Evolutionary conservation across 208 protist species (phyloP).

Genomic region (Novymonas esmeraldas): DNA sequence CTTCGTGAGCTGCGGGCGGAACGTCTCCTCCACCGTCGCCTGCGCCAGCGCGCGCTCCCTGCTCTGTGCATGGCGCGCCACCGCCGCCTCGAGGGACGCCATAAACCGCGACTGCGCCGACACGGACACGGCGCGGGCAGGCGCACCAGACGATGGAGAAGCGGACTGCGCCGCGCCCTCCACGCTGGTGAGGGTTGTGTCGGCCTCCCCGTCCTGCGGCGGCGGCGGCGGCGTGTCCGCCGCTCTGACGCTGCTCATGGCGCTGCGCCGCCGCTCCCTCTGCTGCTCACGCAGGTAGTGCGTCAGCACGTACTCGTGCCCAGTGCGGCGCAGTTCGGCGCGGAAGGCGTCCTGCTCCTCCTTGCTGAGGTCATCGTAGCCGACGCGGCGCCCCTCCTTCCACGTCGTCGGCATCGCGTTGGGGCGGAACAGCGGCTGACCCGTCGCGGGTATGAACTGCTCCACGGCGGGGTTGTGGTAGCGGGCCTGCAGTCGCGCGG

Average conservation of each 20-base stretch:
- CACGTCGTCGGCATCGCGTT: slow-evolving; percentile 63
- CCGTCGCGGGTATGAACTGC: slow-evolving; percentile 42
- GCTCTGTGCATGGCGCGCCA: slow-evolving; percentile 25
- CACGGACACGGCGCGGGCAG: neutral
- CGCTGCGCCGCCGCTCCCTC: slow-evolving; percentile 11
- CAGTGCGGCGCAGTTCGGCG: slow-evolving; percentile 29
- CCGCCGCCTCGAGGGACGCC: slow-evolving; percentile 33
- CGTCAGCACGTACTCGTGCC: slow-evolving; percentile 44
- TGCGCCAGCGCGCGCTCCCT: slow-evolving; percentile 22
- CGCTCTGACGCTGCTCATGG: neutral
- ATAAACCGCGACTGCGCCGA: slow-evolving; percentile 24
- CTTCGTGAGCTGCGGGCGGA: slow-evolving; percentile 39
- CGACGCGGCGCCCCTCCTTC: slow-evolving; percentile 48
- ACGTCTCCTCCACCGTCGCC: slow-evolving; percentile 35
- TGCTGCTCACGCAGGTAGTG: slow-evolving; percentile 28
- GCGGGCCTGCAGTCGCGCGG: slow-evolving; percentile 29
- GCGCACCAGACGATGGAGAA: slow-evolving; percentile 3
- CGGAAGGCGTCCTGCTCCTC: slow-evolving; percentile 43
- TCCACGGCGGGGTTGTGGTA: slow-evolving; percentile 35
- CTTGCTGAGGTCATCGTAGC: slow-evolving; percentile 42
- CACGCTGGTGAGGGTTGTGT: too few species aligned
- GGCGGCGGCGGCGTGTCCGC: neutral
- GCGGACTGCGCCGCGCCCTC: neutral
- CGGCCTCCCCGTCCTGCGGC: neutral
- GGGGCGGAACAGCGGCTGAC: slow-evolving; percentile 60